Evolutionary conservation across 768 basidiomycete genomes (phyloP).

Genomic region (Boletus reticulatus): DNA sequence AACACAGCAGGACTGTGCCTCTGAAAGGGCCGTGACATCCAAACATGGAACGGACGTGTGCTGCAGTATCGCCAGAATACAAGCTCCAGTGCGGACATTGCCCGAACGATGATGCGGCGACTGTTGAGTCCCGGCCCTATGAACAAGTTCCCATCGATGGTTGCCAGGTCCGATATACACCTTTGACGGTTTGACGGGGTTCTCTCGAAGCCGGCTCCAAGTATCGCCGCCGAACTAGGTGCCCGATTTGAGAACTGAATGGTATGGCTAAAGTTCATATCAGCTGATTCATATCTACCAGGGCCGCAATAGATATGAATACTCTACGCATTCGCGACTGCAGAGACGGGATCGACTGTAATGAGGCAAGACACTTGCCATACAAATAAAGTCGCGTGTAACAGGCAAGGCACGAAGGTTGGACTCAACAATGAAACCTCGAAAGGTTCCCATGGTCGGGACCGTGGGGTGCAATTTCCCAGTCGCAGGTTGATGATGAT

Average conservation of each 20-base stretch:
- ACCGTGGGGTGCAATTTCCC: conserved; percentile 1
- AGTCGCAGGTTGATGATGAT: conserved; percentile 2
- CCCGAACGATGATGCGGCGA: conserved; percentile 8
- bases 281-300: not conserved
- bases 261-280: not conserved
- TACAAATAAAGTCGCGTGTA: not conserved
- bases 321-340: not conserved
- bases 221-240: conserved; percentile 6
- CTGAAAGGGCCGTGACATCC: not conserved
- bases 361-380: not conserved
- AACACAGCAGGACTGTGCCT: conserved; percentile 18
- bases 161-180: not conserved
- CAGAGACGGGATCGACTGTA: not conserved
- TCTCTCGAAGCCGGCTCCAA: not conserved
- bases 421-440: not conserved
- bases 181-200: not conserved
- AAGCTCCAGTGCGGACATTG: conserved; percentile 5
- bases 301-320: not conserved
- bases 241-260: conserved; percentile 3
- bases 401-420: not conserved
- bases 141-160: not conserved
- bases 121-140: conserved; percentile 3
- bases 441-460: not conserved
- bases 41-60: not conserved
- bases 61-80: conserved; percentile 8